Percentiles rank a stretch among this genome's conserved stretches.
Conservation (phyloP, 306 rosid species). For the Gynostemma pentaphyllum region DNA sequence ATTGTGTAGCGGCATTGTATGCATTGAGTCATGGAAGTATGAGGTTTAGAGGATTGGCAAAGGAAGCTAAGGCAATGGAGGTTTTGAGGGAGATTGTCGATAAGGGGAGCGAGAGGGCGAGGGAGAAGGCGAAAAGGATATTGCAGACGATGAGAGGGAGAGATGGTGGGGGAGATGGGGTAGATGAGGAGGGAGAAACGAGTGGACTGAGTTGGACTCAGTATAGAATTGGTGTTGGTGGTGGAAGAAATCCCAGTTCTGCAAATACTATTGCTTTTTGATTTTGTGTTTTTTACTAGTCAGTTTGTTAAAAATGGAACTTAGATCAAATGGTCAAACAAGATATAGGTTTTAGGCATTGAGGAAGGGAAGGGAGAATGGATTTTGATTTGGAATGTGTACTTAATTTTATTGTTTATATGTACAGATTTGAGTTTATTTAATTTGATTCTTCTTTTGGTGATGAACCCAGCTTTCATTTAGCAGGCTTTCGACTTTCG, state of each 20-base stretch:
- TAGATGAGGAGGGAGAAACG: conserved; percentile 3
- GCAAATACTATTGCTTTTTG: not conserved
- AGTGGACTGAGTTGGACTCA: conserved; percentile 1
- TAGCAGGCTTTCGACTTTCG: no score
- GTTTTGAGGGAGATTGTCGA: conserved; percentile 56
- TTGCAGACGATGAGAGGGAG: conserved; percentile 53
- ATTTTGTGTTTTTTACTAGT: not conserved
- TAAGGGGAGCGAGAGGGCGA: conserved; percentile 68
- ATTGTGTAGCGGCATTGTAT: conserved; percentile 73
- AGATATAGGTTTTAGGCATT: no score
- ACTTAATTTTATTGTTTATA: no score
- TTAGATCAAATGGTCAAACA: no score
- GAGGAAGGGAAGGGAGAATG: no score
- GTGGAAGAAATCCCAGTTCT: not conserved
- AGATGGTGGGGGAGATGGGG: conserved; percentile 1
- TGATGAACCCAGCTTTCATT: no score
- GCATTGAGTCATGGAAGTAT: conserved; percentile 67
- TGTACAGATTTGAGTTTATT: no score
- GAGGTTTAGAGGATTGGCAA: conserved; percentile 81
- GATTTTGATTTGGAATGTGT: no score
- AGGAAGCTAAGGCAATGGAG: conserved; percentile 61
- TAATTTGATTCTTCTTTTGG: no score
- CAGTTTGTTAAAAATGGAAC: no score
- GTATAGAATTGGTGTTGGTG: not conserved
- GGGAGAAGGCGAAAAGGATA: conserved; percentile 62